Percentiles rank a stretch among this genome's conserved stretches.
phyloP scores from a whole-genome alignment of 1,284 basidiomycete genomes.

The Rhizopogon parksii region DNA sequence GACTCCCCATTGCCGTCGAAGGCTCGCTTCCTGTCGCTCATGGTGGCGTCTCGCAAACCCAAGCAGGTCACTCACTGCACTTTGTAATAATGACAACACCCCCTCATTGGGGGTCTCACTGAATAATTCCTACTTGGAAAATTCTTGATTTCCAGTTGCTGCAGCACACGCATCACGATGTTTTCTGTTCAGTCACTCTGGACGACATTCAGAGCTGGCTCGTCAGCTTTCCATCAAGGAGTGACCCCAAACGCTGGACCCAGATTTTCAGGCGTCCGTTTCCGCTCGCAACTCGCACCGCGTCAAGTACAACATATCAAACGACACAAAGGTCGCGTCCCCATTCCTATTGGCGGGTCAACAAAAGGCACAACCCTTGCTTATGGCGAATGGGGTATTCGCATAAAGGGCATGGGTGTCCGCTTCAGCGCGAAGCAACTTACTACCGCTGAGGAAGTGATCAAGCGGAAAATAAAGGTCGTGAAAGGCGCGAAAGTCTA shows the following conservation, averaged over 20 bases:
- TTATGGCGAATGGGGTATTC: constrained; percentile 87
- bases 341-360: constrained; percentile 82
- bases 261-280: constrained; percentile 18
- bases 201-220: not conserved
- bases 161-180: not conserved
- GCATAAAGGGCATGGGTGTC: constrained; percentile 78
- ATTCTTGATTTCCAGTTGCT: not conserved
- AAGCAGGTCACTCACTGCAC: not conserved
- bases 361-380: constrained; percentile 91
- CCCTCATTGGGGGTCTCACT: constrained; percentile 17
- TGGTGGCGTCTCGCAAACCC: constrained; percentile 16
- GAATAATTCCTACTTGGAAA: not conserved
- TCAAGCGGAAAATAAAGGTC: constrained; percentile 87
- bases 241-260: too few species aligned
- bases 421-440: constrained; percentile 92
- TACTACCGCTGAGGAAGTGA: constrained; percentile 77
- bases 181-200: not conserved
- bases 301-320: constrained; percentile 77
- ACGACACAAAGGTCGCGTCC: constrained; percentile 82
- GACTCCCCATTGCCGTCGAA: constrained; percentile 46
- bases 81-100: constrained; percentile 10
- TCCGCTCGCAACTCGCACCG: constrained; percentile 65
- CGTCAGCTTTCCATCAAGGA: not conserved
- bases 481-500: constrained; percentile 89
- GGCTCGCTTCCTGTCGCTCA: constrained; percentile 46